Conservation (phyloP, 805 yeast genomes). For the Candida sakaeoensis region DNA sequence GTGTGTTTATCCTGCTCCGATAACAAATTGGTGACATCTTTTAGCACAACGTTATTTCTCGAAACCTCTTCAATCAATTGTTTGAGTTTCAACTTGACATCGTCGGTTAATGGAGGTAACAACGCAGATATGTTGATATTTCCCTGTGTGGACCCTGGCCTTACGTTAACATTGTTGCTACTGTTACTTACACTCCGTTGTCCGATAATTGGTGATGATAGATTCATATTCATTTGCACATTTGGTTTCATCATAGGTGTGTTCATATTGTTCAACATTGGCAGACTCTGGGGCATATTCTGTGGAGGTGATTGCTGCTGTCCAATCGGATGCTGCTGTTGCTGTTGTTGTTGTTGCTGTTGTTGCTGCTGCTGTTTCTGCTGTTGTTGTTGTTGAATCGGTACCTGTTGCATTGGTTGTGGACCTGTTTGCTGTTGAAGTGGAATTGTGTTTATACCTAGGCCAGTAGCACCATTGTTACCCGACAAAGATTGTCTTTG, state of each 20-base stretch:
- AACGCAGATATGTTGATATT: slow-evolving; percentile 8
- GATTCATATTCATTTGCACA: slow-evolving; percentile 7
- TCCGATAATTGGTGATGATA: slow-evolving; percentile 10
- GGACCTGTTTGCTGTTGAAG: slow-evolving; percentile 10
- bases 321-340: slow-evolving; percentile 21
- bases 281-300: slow-evolving; percentile 19
- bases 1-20: slow-evolving; percentile 60
- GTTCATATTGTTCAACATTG: slow-evolving; percentile 8
- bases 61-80: slow-evolving; percentile 68
- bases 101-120: slow-evolving; percentile 47
- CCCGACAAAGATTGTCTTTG: slow-evolving; percentile 10
- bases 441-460: slow-evolving; percentile 1
- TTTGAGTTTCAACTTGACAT: slow-evolving; percentile 58
- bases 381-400: slow-evolving; percentile 11
- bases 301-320: slow-evolving; percentile 17
- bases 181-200: slow-evolving; percentile 1
- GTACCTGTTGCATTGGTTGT: slow-evolving; percentile 11
- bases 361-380: slow-evolving; percentile 9
- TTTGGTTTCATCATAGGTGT: slow-evolving; percentile 11
- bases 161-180: background rate
- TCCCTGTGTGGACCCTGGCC: slow-evolving; percentile 13
- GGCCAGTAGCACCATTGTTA: slow-evolving; percentile 10
- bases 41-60: slow-evolving; percentile 59
- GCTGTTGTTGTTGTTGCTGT: slow-evolving; percentile 18
- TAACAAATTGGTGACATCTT: slow-evolving; percentile 60